Percentiles rank a stretch among this genome's conserved stretches.
These are phyloP conservation scores for Penicillium hesseltinei DNA, from an alignment of 2,329 filamentous ascomycete species.

Conservation along the genomic window DNA sequence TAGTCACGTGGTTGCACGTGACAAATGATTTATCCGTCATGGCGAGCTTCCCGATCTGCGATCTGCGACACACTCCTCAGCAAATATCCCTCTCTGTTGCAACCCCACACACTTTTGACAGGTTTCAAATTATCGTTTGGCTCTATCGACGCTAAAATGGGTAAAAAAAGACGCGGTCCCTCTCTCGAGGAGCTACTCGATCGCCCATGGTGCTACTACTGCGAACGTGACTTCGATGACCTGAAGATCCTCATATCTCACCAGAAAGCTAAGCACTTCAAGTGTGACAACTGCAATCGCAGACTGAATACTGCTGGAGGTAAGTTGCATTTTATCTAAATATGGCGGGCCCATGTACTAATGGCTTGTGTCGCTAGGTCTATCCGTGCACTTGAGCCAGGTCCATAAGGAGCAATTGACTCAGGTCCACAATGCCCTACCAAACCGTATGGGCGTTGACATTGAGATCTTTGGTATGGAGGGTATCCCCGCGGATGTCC, in stretches of 20 bases:
- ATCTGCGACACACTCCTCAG: not conserved
- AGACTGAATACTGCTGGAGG: conserved; percentile 92
- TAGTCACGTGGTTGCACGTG: not conserved
- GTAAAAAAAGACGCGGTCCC: conserved; percentile 86
- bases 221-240: conserved; percentile 98
- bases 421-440: conserved; percentile 86
- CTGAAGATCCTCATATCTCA: conserved; percentile 94
- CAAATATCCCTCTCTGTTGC: not conserved
- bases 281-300: conserved; percentile 86
- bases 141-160: conserved; percentile 54
- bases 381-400: conserved; percentile 96
- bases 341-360: not conserved
- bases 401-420: conserved; percentile 93
- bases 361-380: conserved; percentile 55
- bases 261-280: conserved; percentile 99
- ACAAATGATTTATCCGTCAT: not conserved
- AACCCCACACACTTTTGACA: not conserved
- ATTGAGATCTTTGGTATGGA: conserved; percentile 99
- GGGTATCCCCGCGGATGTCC: conserved; percentile 83
- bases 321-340: conserved; percentile 48
- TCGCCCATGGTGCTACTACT: conserved; percentile 98
- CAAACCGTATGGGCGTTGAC: conserved; percentile 79
- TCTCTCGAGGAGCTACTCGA: conserved; percentile 83
- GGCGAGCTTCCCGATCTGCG: not conserved
- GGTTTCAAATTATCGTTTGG: not conserved